Base-by-base conservation (phyloP, 805 yeast genomes). In the Pichia exigua region DNA sequence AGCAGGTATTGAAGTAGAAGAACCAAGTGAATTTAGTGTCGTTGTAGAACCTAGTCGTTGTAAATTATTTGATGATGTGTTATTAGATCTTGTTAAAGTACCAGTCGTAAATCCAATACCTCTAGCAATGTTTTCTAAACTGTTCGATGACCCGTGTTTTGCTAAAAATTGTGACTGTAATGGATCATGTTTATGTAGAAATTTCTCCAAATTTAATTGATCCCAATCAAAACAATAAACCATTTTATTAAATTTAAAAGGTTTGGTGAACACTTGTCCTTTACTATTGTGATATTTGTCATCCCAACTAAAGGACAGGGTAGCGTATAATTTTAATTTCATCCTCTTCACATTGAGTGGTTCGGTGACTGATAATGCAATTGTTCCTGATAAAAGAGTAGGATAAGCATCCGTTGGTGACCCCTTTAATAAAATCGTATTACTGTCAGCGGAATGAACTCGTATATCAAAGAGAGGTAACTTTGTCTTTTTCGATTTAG, bases 201-300 rank as follows among this genome's bases (percentile, higher is more conserved):
- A 67, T 11, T 63, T 67, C n/a, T 74, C 74, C 45, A 84, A 68
- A 52, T 83, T 85, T 27, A 77, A 71, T 57, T 81, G 75, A 57
- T 85, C 89, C 96, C 96, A 88, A 42, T 71, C 74, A 63, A 85
- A 84, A 59, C 89, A 95, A 64, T 77, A 91, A 17, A 92, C 65
- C 42, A 78, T 73, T 59, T 78, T 81, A 50, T 83, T 85, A 60
- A 77, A 79, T 44, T 73, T 73, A 46, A 70, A 65, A 22, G 83
- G 80, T 62, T 76, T 70, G 27, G 73, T 61, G 18, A 63, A 40
- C 3, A 74, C 57, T 18, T 47, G 53, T 0, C 81, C 77, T 49
- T 75, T 78, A 10, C 76, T 53, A 15, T 78, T 72, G 41, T 72
- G 73, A 48, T 67, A 68, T 17, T 72, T 70, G 17, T 85, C 89